Conservation (phyloP, 495 filamentous ascomycete species). For the Aspergillus indologenus region DNA sequence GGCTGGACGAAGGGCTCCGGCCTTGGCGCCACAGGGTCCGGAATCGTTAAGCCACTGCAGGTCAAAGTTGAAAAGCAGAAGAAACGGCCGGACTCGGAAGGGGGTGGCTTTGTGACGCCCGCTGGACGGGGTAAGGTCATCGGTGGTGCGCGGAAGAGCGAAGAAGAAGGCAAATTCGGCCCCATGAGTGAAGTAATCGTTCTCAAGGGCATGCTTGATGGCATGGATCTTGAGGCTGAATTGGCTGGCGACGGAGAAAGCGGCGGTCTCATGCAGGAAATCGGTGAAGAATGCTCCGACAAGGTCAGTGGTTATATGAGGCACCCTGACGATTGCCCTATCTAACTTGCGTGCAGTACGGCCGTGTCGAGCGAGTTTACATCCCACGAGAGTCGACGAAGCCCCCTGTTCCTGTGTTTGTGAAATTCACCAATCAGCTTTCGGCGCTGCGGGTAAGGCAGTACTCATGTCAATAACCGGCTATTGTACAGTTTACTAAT, state of each 20-base stretch:
- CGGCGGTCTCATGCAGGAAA: constrained; percentile 81
- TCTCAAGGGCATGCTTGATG: constrained; percentile 75
- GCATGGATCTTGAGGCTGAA: constrained; percentile 71
- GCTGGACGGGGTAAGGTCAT: constrained; percentile 77
- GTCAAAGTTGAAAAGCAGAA: constrained; percentile 81
- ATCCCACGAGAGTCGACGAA: constrained; percentile 57
- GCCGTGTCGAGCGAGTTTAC: constrained; percentile 77
- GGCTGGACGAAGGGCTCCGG: constrained; percentile 89
- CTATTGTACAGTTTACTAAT: neutral
- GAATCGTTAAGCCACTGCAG: constrained; percentile 77
- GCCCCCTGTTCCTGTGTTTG: constrained; percentile 67
- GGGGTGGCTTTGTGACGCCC: constrained; percentile 69
- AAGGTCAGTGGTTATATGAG: constrained; percentile 49
- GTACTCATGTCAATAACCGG: neutral
- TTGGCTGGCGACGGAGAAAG: constrained; percentile 47
- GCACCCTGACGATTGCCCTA: neutral
- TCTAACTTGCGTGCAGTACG: constrained; percentile 56
- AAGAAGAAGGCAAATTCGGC: constrained; percentile 64
- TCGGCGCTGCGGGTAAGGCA: constrained; percentile 69
- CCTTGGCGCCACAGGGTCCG: constrained; percentile 72
- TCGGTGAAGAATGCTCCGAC: constrained; percentile 85
- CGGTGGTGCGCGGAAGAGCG: constrained; percentile 52
- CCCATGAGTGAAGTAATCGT: constrained; percentile 76
- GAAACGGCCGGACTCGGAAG: constrained; percentile 73
- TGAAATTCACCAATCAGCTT: constrained; percentile 80